phyloP scores from a whole-genome alignment of 495 filamentous ascomycete genomes.

The Xylaria curta region DNA sequence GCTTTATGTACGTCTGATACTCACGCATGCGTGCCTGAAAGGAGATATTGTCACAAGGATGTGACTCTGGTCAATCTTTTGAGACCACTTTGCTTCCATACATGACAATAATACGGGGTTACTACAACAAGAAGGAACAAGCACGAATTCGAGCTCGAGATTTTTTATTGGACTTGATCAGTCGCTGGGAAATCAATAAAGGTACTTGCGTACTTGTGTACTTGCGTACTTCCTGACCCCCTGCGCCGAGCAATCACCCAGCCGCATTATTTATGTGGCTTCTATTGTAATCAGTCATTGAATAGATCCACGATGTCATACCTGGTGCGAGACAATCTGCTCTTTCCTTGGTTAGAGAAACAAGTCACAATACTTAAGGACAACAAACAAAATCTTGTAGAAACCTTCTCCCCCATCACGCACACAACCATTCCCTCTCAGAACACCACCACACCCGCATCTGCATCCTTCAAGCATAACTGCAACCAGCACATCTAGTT shows the following conservation, averaged over 20 bases:
- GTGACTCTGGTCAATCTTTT: not conserved
- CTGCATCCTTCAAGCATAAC: not conserved
- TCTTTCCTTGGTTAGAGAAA: not conserved
- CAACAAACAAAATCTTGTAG: not conserved
- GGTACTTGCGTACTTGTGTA: conserved; percentile 6
- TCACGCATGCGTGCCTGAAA: not conserved
- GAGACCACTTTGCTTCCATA: not conserved
- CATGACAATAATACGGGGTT: not conserved
- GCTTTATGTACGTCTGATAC: not conserved
- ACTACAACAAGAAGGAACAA: not conserved
- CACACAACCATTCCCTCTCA: not conserved
- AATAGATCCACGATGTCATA: not conserved
- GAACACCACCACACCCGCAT: not conserved
- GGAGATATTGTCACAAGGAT: not conserved
- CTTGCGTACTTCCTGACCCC: not conserved
- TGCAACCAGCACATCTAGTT: not conserved
- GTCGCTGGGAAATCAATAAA: not conserved
- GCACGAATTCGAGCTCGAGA: not conserved
- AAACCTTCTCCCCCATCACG: not conserved
- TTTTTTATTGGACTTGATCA: not conserved
- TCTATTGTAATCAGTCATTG: not conserved
- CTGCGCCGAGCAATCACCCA: not conserved
- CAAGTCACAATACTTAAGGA: not conserved
- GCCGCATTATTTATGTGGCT: not conserved
- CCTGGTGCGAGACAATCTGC: not conserved